phyloP scores from a whole-genome alignment of 768 basidiomycete genomes.

The Pholiota conissans region DNA sequence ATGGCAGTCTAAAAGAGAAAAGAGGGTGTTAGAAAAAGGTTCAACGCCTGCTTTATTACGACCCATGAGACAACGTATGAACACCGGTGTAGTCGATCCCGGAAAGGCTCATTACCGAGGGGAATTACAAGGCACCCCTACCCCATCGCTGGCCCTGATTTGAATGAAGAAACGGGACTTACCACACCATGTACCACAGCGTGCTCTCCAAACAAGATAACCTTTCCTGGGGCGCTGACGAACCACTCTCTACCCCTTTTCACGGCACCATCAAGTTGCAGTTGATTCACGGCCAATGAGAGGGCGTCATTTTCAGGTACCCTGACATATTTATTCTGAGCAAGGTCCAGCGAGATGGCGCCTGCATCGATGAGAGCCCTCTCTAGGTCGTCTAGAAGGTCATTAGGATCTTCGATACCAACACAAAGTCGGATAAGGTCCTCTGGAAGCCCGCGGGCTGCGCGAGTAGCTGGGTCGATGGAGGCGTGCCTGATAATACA shows the following conservation, averaged over 20 bases:
- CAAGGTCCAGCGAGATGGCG: slow-evolving; percentile 65
- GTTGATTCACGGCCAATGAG: slow-evolving; percentile 67
- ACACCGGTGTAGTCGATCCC: slow-evolving; percentile 26
- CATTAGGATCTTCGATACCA: slow-evolving; percentile 93
- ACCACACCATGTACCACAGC: slow-evolving; percentile 97
- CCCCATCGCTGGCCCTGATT: slow-evolving; percentile 16
- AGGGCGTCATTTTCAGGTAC: slow-evolving; percentile 38
- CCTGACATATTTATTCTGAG: slow-evolving; percentile 52
- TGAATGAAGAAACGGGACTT: slow-evolving; percentile 37
- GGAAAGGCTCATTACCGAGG: slow-evolving; percentile 18
- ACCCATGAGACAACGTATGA: slow-evolving; percentile 7
- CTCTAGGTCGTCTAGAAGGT: slow-evolving; percentile 94
- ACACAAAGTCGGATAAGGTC: slow-evolving; percentile 97
- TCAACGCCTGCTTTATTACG: slow-evolving; percentile 3
- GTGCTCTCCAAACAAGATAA: slow-evolving; percentile 98
- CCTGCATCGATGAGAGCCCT: slow-evolving; percentile 90
- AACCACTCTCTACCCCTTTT: slow-evolving; percentile 58
- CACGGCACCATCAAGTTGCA: slow-evolving; percentile 41
- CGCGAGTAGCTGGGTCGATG: slow-evolving; percentile 92
- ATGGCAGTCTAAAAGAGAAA: slow-evolving; percentile 74
- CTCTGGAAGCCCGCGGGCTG: slow-evolving; percentile 97
- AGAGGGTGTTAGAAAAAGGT: slow-evolving; percentile 11
- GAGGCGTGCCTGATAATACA: slow-evolving; percentile 80
- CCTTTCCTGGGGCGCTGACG: slow-evolving; percentile 95
- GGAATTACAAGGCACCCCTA: slow-evolving; percentile 5